phyloP scores from a whole-genome alignment of 192 early-diverging fungal genomes.

The Rhizophagus clarus region DNA sequence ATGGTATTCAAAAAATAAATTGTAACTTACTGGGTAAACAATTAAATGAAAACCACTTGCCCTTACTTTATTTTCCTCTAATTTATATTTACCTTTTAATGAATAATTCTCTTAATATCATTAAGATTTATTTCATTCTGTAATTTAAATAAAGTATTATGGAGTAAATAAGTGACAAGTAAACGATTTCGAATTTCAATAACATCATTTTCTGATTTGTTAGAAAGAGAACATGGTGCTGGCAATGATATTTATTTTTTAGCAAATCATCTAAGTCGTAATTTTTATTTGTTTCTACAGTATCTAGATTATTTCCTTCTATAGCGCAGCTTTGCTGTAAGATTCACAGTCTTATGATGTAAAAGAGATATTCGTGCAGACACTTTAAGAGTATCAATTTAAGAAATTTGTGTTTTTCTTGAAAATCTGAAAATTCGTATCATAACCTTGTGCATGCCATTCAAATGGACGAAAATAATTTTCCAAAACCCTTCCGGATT shows the following conservation, averaged over 20 bases:
- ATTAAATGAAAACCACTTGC: not conserved
- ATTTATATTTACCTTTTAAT: not conserved
- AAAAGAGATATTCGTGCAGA: conserved; percentile 5
- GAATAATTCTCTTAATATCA: conserved; percentile 14
- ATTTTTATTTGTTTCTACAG: not conserved
- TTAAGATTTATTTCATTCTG: not conserved
- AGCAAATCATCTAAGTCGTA: conserved; percentile 26
- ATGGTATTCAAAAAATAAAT: conserved; percentile 5
- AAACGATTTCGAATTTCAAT: conserved; percentile 23
- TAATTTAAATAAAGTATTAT: conserved; percentile 6
- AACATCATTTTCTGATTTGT: not conserved
- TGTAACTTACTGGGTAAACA: conserved; percentile 22
- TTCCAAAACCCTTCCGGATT: not conserved
- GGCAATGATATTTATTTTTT: conserved; percentile 18
- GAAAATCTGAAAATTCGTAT: conserved; percentile 14
- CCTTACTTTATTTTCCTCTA: not conserved
- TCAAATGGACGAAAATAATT: conserved; percentile 10
- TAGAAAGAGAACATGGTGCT: not conserved
- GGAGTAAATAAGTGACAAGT: conserved; percentile 11
- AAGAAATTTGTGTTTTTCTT: conserved; percentile 2
- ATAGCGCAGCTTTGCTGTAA: conserved; percentile 30
- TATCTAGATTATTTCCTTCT: conserved; percentile 7
- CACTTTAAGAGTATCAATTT: conserved; percentile 14
- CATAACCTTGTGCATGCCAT: not conserved
- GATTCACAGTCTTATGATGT: conserved; percentile 5